These are phyloP conservation scores for Monascus ruber DNA, from an alignment of 2,329 filamentous ascomycete species.

Conservation along the genomic window DNA sequence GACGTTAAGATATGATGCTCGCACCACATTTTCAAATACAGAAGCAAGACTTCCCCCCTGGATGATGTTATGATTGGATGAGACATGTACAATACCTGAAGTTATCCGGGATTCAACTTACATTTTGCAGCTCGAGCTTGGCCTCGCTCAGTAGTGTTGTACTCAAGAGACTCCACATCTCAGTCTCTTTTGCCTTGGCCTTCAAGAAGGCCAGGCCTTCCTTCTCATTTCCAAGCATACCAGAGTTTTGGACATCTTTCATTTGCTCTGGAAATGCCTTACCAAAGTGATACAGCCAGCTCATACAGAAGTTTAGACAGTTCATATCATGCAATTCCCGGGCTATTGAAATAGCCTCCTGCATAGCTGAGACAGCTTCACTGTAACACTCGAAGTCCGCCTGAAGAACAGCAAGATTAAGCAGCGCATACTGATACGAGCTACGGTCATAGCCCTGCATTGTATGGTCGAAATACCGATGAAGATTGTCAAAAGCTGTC, in stretches of 20 bases:
- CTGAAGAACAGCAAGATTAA: slow-evolving; percentile 87
- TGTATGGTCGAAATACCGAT: slow-evolving; percentile 94
- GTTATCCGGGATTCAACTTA: slow-evolving; percentile 33
- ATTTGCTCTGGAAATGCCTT: slow-evolving; percentile 71
- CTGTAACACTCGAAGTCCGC: slow-evolving; percentile 87
- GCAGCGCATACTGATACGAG: slow-evolving; percentile 87
- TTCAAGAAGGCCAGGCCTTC: slow-evolving; percentile 77
- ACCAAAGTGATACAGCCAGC: slow-evolving; percentile 93
- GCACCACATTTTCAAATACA: slow-evolving; percentile 67
- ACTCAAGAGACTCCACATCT: slow-evolving; percentile 75
- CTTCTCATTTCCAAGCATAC: slow-evolving; percentile 64
- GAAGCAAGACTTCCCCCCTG: slow-evolving; percentile 47
- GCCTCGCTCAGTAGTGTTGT: slow-evolving; percentile 78
- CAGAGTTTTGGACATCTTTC: slow-evolving; percentile 56
- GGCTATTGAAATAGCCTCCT: slow-evolving; percentile 89
- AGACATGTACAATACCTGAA: neutral
- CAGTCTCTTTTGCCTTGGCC: slow-evolving; percentile 71
- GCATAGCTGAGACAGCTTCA: slow-evolving; percentile 86
- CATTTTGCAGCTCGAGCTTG: slow-evolving; percentile 63
- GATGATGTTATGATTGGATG: slow-evolving; percentile 8
- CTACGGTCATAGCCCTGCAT: slow-evolving; percentile 73
- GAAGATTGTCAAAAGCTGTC: slow-evolving; percentile 78
- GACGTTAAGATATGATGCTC: slow-evolving; percentile 72
- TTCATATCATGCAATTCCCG: slow-evolving; percentile 84
- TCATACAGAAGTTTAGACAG: slow-evolving; percentile 88